phyloP scores from a whole-genome alignment of 2,329 filamentous ascomycete species.

The Ceratocystis papillata region DNA sequence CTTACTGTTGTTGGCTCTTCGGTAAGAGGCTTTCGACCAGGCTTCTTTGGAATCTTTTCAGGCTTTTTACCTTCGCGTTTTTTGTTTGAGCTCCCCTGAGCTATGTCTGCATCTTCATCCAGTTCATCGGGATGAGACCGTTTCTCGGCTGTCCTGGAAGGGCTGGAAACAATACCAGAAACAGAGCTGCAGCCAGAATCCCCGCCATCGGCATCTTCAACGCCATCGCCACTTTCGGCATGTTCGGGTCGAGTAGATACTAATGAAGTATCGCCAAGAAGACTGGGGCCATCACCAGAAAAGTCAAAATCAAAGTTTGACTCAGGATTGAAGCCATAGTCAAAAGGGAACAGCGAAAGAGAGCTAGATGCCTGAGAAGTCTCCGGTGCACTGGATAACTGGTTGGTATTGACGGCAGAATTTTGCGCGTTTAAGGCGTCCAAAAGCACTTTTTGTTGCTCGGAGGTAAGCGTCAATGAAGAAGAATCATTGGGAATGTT shows the following conservation, averaged over 20 bases:
- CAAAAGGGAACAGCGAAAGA: conserved; percentile 60
- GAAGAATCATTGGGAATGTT: conserved; percentile 34
- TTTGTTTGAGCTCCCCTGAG: conserved; percentile 21
- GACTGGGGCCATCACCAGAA: conserved; percentile 32
- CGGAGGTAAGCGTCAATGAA: conserved; percentile 59
- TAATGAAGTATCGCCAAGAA: conserved; percentile 55
- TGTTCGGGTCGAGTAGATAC: conserved; percentile 48
- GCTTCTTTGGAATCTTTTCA: conserved; percentile 90
- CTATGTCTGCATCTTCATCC: conserved; percentile 50
- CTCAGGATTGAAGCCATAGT: conserved; percentile 64
- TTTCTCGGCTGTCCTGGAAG: conserved; percentile 47
- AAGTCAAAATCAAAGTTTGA: conserved; percentile 66
- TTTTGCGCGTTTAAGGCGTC: conserved; percentile 56
- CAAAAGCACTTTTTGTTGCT: conserved; percentile 66
- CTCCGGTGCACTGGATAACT: conserved; percentile 31
- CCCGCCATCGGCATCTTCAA: background rate
- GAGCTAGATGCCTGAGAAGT: conserved; percentile 40
- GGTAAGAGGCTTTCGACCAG: conserved; percentile 87
- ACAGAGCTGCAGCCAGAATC: conserved; percentile 2
- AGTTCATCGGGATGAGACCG: conserved; percentile 57
- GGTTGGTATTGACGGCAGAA: conserved; percentile 30
- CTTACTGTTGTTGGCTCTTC: conserved; percentile 92
- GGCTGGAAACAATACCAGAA: conserved; percentile 3
- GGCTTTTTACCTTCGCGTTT: conserved; percentile 48
- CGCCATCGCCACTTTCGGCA: conserved; percentile 34